phyloP scores from a whole-genome alignment of 768 basidiomycete genomes.

The Myochromella boudieri region DNA sequence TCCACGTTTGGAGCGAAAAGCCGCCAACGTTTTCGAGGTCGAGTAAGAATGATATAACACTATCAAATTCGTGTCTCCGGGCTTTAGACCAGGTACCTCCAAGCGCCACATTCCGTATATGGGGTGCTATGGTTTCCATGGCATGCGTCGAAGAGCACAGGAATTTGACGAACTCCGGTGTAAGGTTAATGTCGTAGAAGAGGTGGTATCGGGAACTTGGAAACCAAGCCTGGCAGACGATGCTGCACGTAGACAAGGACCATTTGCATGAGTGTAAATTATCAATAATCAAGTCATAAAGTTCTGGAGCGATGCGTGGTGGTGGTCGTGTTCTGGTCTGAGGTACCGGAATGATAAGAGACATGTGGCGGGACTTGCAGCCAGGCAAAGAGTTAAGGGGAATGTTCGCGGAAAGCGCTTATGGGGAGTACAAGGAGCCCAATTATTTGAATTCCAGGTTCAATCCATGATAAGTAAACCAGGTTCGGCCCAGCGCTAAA shows the following conservation, averaged over 20 bases:
- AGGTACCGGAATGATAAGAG: too few relatives aligned
- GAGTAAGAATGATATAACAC: slow-evolving; percentile 20
- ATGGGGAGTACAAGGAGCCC: too few relatives aligned
- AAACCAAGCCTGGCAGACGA: slow-evolving; percentile 33
- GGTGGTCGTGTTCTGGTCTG: too few relatives aligned
- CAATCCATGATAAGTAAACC: too few relatives aligned
- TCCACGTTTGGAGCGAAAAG: slow-evolving; percentile 26
- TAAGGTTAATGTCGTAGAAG: slow-evolving; percentile 29
- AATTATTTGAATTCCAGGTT: too few relatives aligned
- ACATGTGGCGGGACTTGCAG: too few relatives aligned
- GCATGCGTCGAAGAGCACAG: slow-evolving; percentile 27
- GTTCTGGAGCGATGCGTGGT: slow-evolving; percentile 32
- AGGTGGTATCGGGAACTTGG: slow-evolving; percentile 31
- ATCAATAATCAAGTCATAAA: slow-evolving; percentile 29
- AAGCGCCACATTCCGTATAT: slow-evolving; percentile 29
- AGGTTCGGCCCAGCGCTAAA: too few relatives aligned
- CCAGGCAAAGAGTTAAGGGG: too few relatives aligned
- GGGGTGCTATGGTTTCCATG: slow-evolving; percentile 22
- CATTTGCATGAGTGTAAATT: slow-evolving; percentile 25
- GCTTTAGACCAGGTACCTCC: slow-evolving; percentile 25
- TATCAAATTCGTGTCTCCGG: slow-evolving; percentile 15
- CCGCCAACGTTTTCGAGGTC: slow-evolving; percentile 18
- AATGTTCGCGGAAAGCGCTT: too few relatives aligned
- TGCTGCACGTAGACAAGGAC: slow-evolving; percentile 28
- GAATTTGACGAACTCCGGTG: slow-evolving; percentile 25